phyloP scores from a whole-genome alignment of 1,284 basidiomycete species.

The Melampsora larici-populina region DNA sequence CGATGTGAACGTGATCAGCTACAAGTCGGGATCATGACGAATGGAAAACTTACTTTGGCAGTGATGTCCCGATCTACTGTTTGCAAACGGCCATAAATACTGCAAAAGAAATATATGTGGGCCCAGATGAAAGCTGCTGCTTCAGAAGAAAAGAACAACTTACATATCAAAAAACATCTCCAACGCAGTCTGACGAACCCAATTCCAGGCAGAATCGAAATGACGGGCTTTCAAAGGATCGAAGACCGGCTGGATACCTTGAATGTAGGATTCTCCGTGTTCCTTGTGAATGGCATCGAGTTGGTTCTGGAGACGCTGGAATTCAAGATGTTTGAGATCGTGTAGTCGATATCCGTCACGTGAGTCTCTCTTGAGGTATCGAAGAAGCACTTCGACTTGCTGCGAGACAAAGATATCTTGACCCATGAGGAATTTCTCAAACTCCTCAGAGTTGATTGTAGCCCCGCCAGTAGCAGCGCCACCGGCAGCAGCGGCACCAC shows the following conservation, averaged over 20 bases:
- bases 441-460: slow-evolving; percentile 95
- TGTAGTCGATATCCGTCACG: slow-evolving; percentile 83
- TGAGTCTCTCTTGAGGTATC: slow-evolving; percentile 89
- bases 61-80: slow-evolving; percentile 68
- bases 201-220: slow-evolving; percentile 99
- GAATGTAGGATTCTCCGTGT: slow-evolving; percentile 87
- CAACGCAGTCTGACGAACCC: slow-evolving; percentile 65
- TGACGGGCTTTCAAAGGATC: slow-evolving; percentile 91
- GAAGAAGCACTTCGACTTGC: slow-evolving; percentile 92
- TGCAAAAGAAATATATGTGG: neutral
- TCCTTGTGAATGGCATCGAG: slow-evolving; percentile 83
- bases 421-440: slow-evolving; percentile 89
- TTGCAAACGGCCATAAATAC: slow-evolving; percentile 74
- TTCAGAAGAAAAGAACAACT: slow-evolving; percentile 65
- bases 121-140: slow-evolving; percentile 80
- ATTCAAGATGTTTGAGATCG: slow-evolving; percentile 75
- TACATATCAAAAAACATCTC: slow-evolving; percentile 43
- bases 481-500: slow-evolving; percentile 63
- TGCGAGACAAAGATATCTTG: slow-evolving; percentile 88
- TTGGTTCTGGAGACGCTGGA: slow-evolving; percentile 71
- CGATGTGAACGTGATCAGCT: slow-evolving; percentile 64
- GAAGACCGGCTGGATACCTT: slow-evolving; percentile 90
- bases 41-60: slow-evolving; percentile 10
- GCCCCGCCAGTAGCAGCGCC: slow-evolving; percentile 52
- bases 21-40: neutral